A percentile compares a stretch with the other conserved stretches of the same genome.
phyloP scores from a whole-genome alignment of 2,329 filamentous ascomycete genomes.

The Myrmaecium sp. region DNA sequence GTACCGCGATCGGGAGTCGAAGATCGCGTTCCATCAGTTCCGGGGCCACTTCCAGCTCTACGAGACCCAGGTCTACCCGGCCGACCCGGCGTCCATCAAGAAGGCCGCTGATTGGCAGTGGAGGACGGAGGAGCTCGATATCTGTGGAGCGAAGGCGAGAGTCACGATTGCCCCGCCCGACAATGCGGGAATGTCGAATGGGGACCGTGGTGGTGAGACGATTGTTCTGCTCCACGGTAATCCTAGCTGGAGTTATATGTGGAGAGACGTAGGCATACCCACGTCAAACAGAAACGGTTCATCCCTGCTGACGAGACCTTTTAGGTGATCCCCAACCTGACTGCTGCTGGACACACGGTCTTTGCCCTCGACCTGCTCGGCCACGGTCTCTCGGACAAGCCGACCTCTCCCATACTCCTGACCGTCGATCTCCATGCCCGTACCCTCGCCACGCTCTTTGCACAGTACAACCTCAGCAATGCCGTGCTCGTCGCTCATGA shows the following conservation, averaged over 20 bases:
- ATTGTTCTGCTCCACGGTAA: constrained; percentile 8
- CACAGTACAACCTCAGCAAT: constrained; percentile 4
- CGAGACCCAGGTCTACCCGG: background rate
- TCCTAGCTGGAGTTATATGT: constrained; percentile 7
- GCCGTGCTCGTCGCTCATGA: constrained; percentile 4
- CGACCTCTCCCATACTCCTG: constrained; percentile 1
- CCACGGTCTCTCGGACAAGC: constrained; percentile 8
- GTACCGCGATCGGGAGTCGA: background rate
- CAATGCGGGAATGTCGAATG: no score
- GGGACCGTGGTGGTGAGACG: background rate
- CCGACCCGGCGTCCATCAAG: background rate
- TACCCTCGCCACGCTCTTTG: constrained; percentile 5
- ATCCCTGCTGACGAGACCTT: background rate
- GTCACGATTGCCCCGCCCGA: background rate
- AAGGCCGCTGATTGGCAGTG: background rate
- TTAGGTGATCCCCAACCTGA: no score
- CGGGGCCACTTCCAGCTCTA: background rate
- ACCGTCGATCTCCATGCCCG: constrained; percentile 7
- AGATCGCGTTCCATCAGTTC: background rate
- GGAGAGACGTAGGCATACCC: constrained; percentile 5
- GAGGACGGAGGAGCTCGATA: background rate
- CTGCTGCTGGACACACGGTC: no score
- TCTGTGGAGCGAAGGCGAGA: background rate
- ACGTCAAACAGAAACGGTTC: background rate
- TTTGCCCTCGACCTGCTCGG: constrained; percentile 6